Conservation (phyloP, 1,284 basidiomycete species). For the Albatrellus sp. region DNA sequence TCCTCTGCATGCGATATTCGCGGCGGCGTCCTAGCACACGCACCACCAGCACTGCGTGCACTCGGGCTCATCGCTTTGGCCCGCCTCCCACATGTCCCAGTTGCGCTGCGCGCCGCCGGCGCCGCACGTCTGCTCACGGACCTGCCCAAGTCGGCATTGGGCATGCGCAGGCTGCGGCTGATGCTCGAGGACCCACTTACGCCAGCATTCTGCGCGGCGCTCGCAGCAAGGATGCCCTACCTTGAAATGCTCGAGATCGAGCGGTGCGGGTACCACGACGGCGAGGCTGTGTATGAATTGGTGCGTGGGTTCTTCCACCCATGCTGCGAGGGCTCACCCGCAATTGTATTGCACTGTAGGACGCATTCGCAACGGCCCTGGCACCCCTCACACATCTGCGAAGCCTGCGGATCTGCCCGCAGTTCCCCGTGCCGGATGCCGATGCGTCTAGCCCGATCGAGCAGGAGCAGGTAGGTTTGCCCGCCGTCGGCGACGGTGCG, state of each 20-base stretch:
- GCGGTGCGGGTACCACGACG: conserved; percentile 3
- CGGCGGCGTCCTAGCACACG: neutral
- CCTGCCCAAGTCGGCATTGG: no score
- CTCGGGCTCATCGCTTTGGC: neutral
- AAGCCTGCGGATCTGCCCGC: conserved; percentile 1
- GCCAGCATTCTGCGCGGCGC: neutral
- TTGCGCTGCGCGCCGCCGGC: neutral
- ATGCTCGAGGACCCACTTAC: conserved; percentile 3
- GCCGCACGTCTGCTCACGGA: conserved; percentile 2
- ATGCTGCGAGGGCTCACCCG: neutral
- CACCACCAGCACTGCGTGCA: neutral
- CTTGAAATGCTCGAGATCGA: conserved; percentile 3
- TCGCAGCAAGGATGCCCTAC: neutral
- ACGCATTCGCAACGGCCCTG: conserved; percentile 2
- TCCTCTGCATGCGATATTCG: neutral
- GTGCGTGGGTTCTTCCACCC: neutral
- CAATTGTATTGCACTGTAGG: neutral
- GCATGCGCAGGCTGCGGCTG: neutral
- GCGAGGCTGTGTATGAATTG: neutral
- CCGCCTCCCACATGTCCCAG: neutral
- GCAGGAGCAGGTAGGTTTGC: no score
- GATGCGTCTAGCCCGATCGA: no score
- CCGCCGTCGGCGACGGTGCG: no score
- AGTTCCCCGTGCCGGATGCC: neutral
- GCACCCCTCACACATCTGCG: neutral